Base-by-base conservation (phyloP, 2,329 filamentous ascomycete species). In the Bipolaris bicolor region DNA sequence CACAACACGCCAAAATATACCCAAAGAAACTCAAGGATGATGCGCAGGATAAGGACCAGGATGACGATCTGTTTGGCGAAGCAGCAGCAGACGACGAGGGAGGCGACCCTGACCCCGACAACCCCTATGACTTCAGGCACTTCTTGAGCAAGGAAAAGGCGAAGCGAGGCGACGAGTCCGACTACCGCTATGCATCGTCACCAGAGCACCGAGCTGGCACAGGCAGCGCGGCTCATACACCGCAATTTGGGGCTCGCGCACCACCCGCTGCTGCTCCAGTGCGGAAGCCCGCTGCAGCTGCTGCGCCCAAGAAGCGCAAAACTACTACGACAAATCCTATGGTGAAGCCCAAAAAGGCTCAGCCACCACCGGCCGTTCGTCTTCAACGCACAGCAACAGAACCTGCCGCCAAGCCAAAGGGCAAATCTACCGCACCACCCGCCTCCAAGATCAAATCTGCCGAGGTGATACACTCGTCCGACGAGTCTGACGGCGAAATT, bases 1-100 rank as follows among this genome's bases (percentile, higher is more conserved):
- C 86, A 48, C 83, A 88, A 69, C 88, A 91, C 70, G 82, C 86
- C 9, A 90, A 91, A 58, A 82, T 95, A 80, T 78, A 69, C 48
- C 71, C 65, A 7, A 66, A 61, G 61, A 74, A 68, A 51, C 53
- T 55, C 56, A 70, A 64, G 47, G 63, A 65, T 36, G 60, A 53
- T 39, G 71, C 60, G 49, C 63, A 58, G 5, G 58, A 65, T 55
- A 69, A 68, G n/a, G 74, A 76, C 1, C 66, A 55, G 4, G 65
- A 65, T 1, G 70, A 72, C 11, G 65, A 73, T 47, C 62, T 71
- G 9, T 71, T 75, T 61, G 70, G 70, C 44, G 68, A 70, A 26
- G 60, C 61, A 2, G 57, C 51, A 1, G 62, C 46, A 0, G 67
- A 76, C 13, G 73, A 76, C 10, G 72, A 74, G 11, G 71, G 70